Evolutionary conservation across 139 green algal species (phyloP), one percentile per base, ranked within the genome.

Genomic region (Picocystis salinarum): DNA sequence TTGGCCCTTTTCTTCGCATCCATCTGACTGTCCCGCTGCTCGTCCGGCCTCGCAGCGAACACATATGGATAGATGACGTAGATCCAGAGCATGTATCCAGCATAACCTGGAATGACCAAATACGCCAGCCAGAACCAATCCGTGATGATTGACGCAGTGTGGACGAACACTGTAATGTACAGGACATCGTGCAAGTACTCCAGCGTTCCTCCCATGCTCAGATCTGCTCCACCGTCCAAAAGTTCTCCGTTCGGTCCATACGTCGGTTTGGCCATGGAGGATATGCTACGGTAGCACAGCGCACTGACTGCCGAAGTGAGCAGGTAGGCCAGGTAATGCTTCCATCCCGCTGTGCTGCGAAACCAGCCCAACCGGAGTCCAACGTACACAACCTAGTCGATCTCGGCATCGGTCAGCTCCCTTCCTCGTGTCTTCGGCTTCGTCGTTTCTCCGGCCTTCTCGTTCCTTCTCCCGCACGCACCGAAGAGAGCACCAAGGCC

Each of bases 161-260:
- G 75, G 18, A 77, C 55, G 23, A 81, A 68, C 6, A 52, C 28
- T 6, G 56, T 52, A n/a, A 85, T 54, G 42, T 83, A 86, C 9
- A 81, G 53, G 2, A 74, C 15, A 39, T 86, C 76, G 20, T 79
- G 64, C 47, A 69, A 77, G 50, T 86, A 84, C 1, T 28, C 49
- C 26, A 64, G 50, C n/a, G 70, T 57, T 23, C 75, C 72, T 3
- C 63, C 66, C 30, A 69, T 68, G 34, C 23, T 65, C 3, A 85
- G 52, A 33, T 86, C 72, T 13, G 58, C 60, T 1, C 76, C 76
- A n/a, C 61, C 58, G 46, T 71, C 69, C 1, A 76, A 11, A 7
- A 86, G 31, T 33, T 82, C 76, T 5, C 72, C 76, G 4, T 40
- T 33, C 33, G 42, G 49, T 48, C 61, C 52, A 24, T 65, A 59